A percentile compares a stretch with the other conserved stretches of the same genome.
Evolutionary conservation across 2,329 filamentous ascomycete species (phyloP).

Genomic region (Pyrenochaeta sp.): DNA sequence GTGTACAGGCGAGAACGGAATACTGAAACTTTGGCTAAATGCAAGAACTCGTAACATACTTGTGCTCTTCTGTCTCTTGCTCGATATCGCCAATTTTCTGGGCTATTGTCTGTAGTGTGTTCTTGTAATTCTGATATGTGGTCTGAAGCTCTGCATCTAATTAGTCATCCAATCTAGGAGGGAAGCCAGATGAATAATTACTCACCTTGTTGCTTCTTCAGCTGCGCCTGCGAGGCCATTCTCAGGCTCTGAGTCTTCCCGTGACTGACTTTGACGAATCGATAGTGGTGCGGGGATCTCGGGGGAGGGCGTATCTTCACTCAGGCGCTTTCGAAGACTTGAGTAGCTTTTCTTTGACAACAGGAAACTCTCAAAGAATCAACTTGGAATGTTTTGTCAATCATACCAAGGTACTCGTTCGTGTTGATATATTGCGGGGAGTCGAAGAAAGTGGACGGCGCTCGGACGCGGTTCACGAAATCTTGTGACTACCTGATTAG

Average conservation of each 20-base stretch:
- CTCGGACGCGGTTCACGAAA: constrained; percentile 38
- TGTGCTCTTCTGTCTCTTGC: constrained; percentile 97
- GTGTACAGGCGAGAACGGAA: constrained; percentile 25
- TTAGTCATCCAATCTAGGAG: constrained; percentile 11
- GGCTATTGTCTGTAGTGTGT: constrained; percentile 85
- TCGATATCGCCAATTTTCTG: constrained; percentile 98
- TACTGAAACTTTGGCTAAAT: constrained; percentile 3
- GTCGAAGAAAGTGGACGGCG: constrained; percentile 17
- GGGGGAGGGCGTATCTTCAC: constrained; percentile 17
- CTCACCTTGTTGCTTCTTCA: constrained; percentile 78
- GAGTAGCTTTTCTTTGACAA: not conserved
- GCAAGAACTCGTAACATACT: constrained; percentile 66
- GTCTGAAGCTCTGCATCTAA: constrained; percentile 73
- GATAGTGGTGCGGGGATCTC: constrained; percentile 27
- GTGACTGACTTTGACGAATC: not conserved
- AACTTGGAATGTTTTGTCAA: not conserved
- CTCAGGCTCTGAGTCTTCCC: constrained; percentile 10
- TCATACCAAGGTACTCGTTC: not conserved
- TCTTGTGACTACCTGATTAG: constrained; percentile 29
- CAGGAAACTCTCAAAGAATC: not conserved
- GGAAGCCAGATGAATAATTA: not conserved
- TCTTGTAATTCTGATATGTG: constrained; percentile 80
- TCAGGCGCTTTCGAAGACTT: not conserved
- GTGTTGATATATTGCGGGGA: constrained; percentile 5
- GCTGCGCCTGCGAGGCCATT: constrained; percentile 62